A percentile compares a stretch with the other conserved stretches of the same genome.
These are phyloP conservation scores for Neonectria neomacrospora DNA, from an alignment of 2,329 filamentous ascomycete genomes.

Conservation along the genomic window DNA sequence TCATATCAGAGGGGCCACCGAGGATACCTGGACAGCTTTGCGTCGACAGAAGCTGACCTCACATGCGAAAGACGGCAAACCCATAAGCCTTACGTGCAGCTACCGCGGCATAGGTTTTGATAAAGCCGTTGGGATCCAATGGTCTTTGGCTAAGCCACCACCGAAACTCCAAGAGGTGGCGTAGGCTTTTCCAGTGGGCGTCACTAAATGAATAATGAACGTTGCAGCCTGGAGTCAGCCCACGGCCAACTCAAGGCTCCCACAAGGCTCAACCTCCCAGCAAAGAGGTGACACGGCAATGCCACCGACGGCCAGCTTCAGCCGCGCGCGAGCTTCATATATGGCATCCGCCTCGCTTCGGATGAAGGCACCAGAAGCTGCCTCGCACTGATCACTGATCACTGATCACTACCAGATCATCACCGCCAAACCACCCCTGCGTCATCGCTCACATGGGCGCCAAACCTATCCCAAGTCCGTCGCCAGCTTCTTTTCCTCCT, in stretches of 20 bases:
- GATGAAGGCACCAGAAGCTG: neutral
- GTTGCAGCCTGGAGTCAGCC: neutral
- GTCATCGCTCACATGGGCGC: constrained; percentile 8
- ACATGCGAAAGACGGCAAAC: neutral
- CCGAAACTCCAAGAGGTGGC: neutral
- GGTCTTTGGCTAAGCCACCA: neutral
- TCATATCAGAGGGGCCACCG: neutral
- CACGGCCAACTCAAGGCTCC: neutral
- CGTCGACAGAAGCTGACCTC: neutral
- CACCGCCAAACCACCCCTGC: too few species aligned
- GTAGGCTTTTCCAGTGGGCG: neutral
- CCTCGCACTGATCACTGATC: neutral
- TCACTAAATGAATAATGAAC: neutral
- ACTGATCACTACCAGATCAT: neutral
- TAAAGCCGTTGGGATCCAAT: neutral
- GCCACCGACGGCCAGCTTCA: neutral
- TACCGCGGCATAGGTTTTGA: neutral
- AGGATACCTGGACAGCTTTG: neutral
- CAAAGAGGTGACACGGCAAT: neutral
- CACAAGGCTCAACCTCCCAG: neutral
- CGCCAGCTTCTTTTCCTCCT: constrained; percentile 6
- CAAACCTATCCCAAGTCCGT: constrained; percentile 16
- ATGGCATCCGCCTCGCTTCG: neutral
- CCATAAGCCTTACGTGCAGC: neutral
- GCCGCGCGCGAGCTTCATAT: neutral